phyloP scores from a whole-genome alignment of 108 stramenopile species.

The Cyclotella kingstonii region DNA sequence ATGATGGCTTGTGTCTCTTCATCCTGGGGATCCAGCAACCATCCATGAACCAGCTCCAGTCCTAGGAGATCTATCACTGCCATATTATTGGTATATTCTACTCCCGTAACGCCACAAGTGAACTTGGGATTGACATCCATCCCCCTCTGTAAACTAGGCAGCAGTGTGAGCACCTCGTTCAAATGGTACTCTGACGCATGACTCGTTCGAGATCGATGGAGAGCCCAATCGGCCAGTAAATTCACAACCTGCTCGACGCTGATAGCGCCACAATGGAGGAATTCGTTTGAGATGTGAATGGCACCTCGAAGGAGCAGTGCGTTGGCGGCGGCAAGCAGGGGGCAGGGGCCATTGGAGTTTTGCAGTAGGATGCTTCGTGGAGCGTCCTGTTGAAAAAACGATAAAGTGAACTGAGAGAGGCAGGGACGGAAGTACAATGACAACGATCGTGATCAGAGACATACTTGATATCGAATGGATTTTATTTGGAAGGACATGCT shows the following conservation, averaged over 20 bases:
- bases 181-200: conserved; percentile 59
- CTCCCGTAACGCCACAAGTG: conserved; percentile 62
- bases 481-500: conserved; percentile 29
- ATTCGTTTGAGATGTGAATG: conserved; percentile 62
- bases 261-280: conserved; percentile 51
- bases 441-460: background rate
- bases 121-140: conserved; percentile 98
- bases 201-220: background rate
- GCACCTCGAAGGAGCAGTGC: conserved; percentile 78
- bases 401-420: background rate
- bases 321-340: conserved; percentile 93
- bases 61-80: conserved; percentile 89
- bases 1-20: conserved; percentile 45
- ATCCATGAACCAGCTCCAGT: conserved; percentile 94
- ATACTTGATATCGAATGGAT: conserved; percentile 18
- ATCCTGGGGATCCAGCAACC: conserved; percentile 87
- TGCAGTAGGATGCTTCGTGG: conserved; percentile 71
- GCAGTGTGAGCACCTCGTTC: conserved; percentile 73
- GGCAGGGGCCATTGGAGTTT: conserved; percentile 95
- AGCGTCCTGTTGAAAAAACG: background rate
- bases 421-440: background rate
- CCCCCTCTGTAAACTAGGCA: conserved; percentile 88
- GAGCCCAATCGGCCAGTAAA: conserved; percentile 62
- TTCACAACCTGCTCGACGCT: conserved; percentile 77
- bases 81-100: conserved; percentile 89